Conservation (phyloP, 1,284 basidiomycete species). For the Agroathelia rolfsii region DNA sequence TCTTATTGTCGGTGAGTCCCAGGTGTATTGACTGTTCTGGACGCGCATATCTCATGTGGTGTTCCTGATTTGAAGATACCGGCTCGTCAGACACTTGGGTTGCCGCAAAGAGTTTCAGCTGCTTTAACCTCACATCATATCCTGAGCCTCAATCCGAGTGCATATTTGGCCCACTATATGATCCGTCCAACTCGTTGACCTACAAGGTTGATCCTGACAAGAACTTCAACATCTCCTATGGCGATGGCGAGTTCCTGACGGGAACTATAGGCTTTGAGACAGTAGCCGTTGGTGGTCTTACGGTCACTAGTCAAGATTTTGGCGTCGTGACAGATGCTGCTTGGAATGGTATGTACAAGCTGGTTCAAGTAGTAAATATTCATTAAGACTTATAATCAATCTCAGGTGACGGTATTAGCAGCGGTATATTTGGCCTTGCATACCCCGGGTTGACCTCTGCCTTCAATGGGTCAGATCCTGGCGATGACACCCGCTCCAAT, state of each 20-base stretch:
- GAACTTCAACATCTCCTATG: constrained; percentile 19
- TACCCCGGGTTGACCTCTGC: constrained; percentile 13
- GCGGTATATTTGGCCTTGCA: constrained; percentile 16
- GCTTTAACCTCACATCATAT: constrained; percentile 11
- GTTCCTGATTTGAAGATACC: too few relatives aligned
- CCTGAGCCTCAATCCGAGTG: constrained; percentile 12
- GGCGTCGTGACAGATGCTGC: constrained; percentile 15
- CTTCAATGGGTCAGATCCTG: constrained; percentile 12
- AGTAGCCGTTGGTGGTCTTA: constrained; percentile 14
- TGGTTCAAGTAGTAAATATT: too few relatives aligned
- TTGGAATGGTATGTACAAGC: constrained; percentile 17
- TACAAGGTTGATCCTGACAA: constrained; percentile 12
- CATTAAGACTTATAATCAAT: too few relatives aligned
- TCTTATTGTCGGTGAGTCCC: constrained; percentile 15
- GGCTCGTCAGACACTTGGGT: constrained; percentile 19
- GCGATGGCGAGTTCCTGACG: constrained; percentile 14
- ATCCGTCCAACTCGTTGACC: constrained; percentile 13
- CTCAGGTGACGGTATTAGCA: constrained; percentile 15
- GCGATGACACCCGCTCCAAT: constrained; percentile 9
- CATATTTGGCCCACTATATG: constrained; percentile 16
- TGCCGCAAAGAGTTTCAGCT: constrained; percentile 15
- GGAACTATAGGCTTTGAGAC: constrained; percentile 17
- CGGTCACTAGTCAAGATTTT: constrained; percentile 16
- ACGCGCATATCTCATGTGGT: too few relatives aligned
- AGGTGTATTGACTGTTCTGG: constrained; percentile 11